Conservation (phyloP, 2,329 filamentous ascomycete species). For the Diaporthe citriasiana region DNA sequence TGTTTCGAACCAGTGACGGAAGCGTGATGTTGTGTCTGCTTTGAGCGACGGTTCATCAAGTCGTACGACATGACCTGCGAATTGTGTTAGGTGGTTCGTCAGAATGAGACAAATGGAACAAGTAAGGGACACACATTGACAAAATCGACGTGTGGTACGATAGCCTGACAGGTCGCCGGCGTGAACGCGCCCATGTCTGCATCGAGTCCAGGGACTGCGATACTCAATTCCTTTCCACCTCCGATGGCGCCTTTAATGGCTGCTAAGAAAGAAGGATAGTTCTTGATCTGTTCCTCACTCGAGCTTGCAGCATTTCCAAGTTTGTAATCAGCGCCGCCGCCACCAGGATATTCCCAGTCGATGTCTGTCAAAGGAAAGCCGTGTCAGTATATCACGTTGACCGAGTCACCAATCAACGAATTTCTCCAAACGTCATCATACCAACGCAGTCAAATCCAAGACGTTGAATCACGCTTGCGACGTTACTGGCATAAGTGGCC, state of each 20-base stretch:
- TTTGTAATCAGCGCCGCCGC: constrained; percentile 81
- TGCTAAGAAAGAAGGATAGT: constrained; percentile 72
- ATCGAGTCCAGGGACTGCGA: constrained; percentile 75
- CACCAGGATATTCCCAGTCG: constrained; percentile 75
- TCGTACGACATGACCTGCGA: constrained; percentile 64
- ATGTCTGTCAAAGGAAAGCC: constrained; percentile 56
- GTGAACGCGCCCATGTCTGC: constrained; percentile 79
- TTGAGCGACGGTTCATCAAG: constrained; percentile 80
- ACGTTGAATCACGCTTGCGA: constrained; percentile 71
- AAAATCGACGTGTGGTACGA: constrained; percentile 73
- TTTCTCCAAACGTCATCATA: not conserved
- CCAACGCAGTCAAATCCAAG: constrained; percentile 69
- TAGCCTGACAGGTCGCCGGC: constrained; percentile 66
- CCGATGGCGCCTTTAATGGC: constrained; percentile 72
- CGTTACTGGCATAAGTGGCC: constrained; percentile 71
- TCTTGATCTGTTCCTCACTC: constrained; percentile 67
- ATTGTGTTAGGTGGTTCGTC: not conserved
- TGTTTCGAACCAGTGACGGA: constrained; percentile 68
- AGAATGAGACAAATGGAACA: not conserved
- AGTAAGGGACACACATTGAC: constrained; percentile 61
- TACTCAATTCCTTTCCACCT: constrained; percentile 71
- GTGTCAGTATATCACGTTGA: constrained; percentile 51
- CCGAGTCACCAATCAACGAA: not conserved
- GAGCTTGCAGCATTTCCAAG: constrained; percentile 57
- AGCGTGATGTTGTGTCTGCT: constrained; percentile 73